Percentiles rank a stretch among this genome's conserved stretches.
Evolutionary conservation across 2,329 filamentous ascomycete species (phyloP).

Genomic region (Ascochyta lentis): DNA sequence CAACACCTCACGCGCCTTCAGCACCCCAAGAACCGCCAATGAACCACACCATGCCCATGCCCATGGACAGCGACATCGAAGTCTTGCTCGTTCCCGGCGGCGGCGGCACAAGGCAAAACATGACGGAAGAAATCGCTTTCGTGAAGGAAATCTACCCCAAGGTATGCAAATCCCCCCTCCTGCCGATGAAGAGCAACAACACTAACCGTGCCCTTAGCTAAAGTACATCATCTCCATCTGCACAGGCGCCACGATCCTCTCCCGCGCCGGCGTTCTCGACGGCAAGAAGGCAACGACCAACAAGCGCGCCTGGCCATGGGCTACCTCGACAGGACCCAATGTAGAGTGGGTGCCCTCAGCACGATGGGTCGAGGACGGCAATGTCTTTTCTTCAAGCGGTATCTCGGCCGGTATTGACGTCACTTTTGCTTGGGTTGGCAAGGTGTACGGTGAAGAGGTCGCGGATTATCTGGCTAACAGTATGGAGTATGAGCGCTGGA

Average conservation of each 20-base stretch:
- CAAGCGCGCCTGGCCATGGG: constrained; percentile 61
- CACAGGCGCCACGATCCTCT: constrained; percentile 66
- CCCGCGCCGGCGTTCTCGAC: constrained; percentile 66
- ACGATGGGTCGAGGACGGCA: constrained; percentile 70
- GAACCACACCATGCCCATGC: constrained; percentile 13
- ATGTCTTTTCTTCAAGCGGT: constrained; percentile 70
- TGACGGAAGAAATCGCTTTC: constrained; percentile 54
- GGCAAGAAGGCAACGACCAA: constrained; percentile 69
- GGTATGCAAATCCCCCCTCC: constrained; percentile 35
- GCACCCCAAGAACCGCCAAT: constrained; percentile 2
- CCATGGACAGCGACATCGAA: constrained; percentile 53
- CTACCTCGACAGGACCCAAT: constrained; percentile 55
- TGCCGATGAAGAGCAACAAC: neutral
- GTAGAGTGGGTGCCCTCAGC: constrained; percentile 61
- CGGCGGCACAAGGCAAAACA: constrained; percentile 52
- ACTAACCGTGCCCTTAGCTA: constrained; percentile 11
- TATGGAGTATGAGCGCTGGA: constrained; percentile 64
- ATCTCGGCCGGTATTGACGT: constrained; percentile 68
- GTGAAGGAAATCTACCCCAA: constrained; percentile 56
- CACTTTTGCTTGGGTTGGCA: constrained; percentile 62
- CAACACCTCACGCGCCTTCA: neutral
- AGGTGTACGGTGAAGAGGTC: constrained; percentile 61
- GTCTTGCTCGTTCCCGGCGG: constrained; percentile 72
- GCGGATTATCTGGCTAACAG: constrained; percentile 56
- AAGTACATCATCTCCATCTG: constrained; percentile 69